These are phyloP conservation scores for Boletales sp. DNA, from an alignment of 768 basidiomycete species.

Conservation along the genomic window DNA sequence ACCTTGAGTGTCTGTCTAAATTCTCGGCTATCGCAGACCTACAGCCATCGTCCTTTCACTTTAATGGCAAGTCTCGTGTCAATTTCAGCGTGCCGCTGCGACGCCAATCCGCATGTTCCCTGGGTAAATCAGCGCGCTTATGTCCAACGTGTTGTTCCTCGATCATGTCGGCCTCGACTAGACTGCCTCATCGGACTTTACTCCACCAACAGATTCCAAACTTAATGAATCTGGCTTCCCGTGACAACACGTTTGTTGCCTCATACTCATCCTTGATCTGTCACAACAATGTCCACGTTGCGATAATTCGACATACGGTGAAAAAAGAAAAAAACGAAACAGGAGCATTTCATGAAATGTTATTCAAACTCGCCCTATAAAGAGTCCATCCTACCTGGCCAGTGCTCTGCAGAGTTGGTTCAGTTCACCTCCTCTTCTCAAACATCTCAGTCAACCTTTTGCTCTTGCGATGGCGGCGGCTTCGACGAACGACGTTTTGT, in stretches of 20 bases:
- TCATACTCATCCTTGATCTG: conserved; percentile 68
- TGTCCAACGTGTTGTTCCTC: conserved; percentile 57
- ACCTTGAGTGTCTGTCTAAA: conserved; percentile 13
- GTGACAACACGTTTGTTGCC: conserved; percentile 65
- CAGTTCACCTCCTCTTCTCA: conserved; percentile 30
- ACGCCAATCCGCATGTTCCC: conserved; percentile 34
- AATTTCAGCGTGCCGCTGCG: conserved; percentile 23
- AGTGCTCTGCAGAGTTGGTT: conserved; percentile 20
- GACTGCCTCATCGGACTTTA: conserved; percentile 53
- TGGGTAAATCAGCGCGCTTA: conserved; percentile 50
- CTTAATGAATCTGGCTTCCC: conserved; percentile 64
- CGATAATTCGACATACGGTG: conserved; percentile 54
- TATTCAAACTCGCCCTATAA: conserved; percentile 50
- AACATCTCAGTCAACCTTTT: conserved; percentile 31
- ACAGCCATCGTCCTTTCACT: conserved; percentile 15
- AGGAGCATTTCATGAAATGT: conserved; percentile 40
- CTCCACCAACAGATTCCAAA: conserved; percentile 67
- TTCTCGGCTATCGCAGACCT: conserved; percentile 25
- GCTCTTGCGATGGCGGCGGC: conserved; percentile 49
- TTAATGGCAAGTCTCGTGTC: conserved; percentile 28
- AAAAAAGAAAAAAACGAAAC: conserved; percentile 34
- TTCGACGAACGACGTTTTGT: conserved; percentile 65
- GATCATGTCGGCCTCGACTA: conserved; percentile 62
- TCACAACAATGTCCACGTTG: conserved; percentile 73
- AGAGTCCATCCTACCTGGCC: conserved; percentile 30